phyloP scores from a whole-genome alignment of 805 yeast genomes.

The Starmerella floricola region DNA sequence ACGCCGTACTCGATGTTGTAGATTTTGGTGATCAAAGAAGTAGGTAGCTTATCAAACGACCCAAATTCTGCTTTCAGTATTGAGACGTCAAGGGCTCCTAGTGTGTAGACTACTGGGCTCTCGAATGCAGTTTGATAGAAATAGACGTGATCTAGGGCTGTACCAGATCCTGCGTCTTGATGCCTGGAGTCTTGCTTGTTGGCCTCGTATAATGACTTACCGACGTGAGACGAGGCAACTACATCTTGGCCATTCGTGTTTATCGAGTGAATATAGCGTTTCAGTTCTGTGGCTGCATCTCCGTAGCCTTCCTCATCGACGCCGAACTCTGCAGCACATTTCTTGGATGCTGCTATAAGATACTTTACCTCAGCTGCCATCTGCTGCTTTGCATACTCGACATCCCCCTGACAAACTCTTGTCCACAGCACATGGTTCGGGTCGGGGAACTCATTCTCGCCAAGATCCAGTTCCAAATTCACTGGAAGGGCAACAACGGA shows the following conservation, averaged over 20 bases:
- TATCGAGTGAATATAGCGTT: conserved; percentile 4
- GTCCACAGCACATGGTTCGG: conserved; percentile 37
- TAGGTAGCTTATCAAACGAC: conserved; percentile 55
- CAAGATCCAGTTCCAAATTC: conserved; percentile 3
- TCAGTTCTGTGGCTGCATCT: conserved; percentile 14
- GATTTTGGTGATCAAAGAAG: conserved; percentile 45
- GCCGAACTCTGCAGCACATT: conserved; percentile 33
- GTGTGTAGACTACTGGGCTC: conserved; percentile 50
- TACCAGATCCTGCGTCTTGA: too few species aligned
- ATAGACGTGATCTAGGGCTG: too few species aligned
- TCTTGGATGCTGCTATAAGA: conserved; percentile 40
- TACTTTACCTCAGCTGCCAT: conserved; percentile 48
- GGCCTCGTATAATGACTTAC: too few species aligned
- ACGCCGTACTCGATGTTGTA: conserved; percentile 63
- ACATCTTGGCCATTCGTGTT: background rate
- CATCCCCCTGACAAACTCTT: conserved; percentile 58
- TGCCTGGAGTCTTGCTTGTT: too few species aligned
- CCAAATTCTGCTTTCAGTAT: conserved; percentile 54
- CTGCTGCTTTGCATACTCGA: conserved; percentile 41
- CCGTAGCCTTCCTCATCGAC: conserved; percentile 20
- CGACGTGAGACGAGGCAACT: background rate
- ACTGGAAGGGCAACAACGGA: conserved; percentile 16
- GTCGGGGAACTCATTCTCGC: conserved; percentile 23
- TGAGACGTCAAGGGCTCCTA: conserved; percentile 70
- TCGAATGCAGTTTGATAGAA: conserved; percentile 71